Evolutionary conservation across 306 rosid species (phyloP).

Genomic region (Glycine tomentella): DNA sequence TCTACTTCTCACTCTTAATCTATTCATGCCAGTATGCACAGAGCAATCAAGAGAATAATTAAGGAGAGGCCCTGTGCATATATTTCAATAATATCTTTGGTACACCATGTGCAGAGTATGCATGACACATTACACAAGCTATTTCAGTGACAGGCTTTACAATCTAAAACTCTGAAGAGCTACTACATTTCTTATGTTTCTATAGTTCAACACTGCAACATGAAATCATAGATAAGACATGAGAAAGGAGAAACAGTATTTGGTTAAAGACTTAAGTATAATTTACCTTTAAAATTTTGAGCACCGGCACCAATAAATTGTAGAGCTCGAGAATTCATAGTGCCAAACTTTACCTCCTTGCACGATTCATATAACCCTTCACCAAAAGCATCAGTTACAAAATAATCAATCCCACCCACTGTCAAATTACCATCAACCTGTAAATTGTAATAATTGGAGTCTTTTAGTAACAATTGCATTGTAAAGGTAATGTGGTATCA

Average conservation of each 20-base stretch:
- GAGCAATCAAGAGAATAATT: slow-evolving; percentile 28
- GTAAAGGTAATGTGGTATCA: slow-evolving; percentile 20
- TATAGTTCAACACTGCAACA: slow-evolving; percentile 10
- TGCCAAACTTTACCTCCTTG: slow-evolving; percentile 97
- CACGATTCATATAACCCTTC: slow-evolving; percentile 92
- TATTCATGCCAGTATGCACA: background rate
- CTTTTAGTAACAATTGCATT: slow-evolving; percentile 36
- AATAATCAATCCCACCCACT: slow-evolving; percentile 86
- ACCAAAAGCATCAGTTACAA: slow-evolving; percentile 81
- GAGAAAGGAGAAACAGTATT: slow-evolving; percentile 32
- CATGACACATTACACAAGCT: background rate
- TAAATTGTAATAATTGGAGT: slow-evolving; percentile 46
- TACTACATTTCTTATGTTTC: slow-evolving; percentile 19
- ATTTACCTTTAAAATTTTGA: slow-evolving; percentile 78
- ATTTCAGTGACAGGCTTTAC: too few relatives aligned
- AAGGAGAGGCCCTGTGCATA: slow-evolving; percentile 33
- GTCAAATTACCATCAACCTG: slow-evolving; percentile 83
- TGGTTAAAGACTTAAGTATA: slow-evolving; percentile 46
- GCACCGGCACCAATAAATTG: slow-evolving; percentile 92
- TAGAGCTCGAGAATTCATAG: slow-evolving; percentile 82
- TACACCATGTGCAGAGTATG: background rate
- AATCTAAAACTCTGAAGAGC: background rate
- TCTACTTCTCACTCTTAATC: slow-evolving; percentile 32
- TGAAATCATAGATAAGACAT: slow-evolving; percentile 25
- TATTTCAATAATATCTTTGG: slow-evolving; percentile 25